Percentiles rank a stretch among this genome's conserved stretches.
These are phyloP conservation scores for Candida ovalis DNA, from an alignment of 805 yeast genomes.

Conservation along the genomic window DNA sequence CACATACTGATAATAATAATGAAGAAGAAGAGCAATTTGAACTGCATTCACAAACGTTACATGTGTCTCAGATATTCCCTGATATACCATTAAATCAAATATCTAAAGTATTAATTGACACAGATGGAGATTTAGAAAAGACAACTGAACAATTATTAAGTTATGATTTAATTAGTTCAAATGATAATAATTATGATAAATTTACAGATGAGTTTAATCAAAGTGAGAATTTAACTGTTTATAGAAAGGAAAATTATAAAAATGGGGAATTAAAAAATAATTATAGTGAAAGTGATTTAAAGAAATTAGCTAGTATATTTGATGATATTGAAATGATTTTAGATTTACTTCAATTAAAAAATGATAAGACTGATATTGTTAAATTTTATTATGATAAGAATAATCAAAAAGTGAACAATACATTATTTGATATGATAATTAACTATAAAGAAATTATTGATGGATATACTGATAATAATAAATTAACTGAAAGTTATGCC, in stretches of 20 bases:
- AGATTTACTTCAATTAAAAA: conserved; percentile 5
- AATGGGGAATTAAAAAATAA: not conserved
- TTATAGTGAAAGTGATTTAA: not conserved
- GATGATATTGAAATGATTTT: conserved; percentile 15
- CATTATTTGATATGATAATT: conserved; percentile 19
- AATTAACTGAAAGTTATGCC: not conserved
- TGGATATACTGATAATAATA: not conserved
- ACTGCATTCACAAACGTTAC: conserved; percentile 11
- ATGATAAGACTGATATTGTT: conserved; percentile 6
- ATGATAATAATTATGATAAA: too few species aligned
- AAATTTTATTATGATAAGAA: conserved; percentile 12
- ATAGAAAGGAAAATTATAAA: conserved; percentile 10
- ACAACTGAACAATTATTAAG: conserved; percentile 30
- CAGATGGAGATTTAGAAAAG: conserved; percentile 30
- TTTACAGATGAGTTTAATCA: too few species aligned
- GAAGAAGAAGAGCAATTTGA: not conserved
- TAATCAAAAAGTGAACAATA: conserved; percentile 5
- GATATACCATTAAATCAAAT: conserved; percentile 31
- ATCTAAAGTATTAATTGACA: conserved; percentile 26
- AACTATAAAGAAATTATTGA: conserved; percentile 6
- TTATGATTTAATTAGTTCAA: conserved; percentile 15
- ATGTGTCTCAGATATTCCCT: conserved; percentile 44
- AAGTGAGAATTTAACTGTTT: not conserved
- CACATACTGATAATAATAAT: not conserved
- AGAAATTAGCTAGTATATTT: not conserved